phyloP scores from a whole-genome alignment of 139 green algal species.

The Chlorella sp. region DNA sequence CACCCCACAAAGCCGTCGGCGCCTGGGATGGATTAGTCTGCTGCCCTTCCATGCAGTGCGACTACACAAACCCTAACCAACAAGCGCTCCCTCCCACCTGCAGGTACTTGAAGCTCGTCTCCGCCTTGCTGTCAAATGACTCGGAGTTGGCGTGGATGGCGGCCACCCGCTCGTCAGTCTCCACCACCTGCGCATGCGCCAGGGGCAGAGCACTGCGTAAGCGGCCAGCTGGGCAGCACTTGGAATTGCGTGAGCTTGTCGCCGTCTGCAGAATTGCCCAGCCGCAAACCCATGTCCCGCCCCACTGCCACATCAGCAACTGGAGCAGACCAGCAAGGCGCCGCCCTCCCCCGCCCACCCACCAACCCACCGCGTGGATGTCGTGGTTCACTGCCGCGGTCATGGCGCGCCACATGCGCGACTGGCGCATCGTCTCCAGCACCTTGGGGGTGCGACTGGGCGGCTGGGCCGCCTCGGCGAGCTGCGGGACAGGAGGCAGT shows the following conservation, averaged over 20 bases:
- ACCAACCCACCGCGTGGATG: conserved; percentile 12
- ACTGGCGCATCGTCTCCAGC: conserved; percentile 25
- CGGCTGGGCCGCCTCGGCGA: too few species aligned
- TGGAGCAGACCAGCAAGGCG: neutral
- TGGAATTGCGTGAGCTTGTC: too few species aligned
- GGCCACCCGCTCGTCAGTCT: neutral
- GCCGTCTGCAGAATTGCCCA: neutral
- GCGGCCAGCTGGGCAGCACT: too few species aligned
- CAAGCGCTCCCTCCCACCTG: conserved; percentile 45
- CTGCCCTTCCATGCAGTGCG: too few species aligned
- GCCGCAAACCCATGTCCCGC: neutral
- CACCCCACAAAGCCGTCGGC: too few species aligned
- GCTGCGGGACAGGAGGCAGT: too few species aligned
- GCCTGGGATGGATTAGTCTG: too few species aligned
- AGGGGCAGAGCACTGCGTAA: too few species aligned
- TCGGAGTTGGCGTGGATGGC: conserved; percentile 70
- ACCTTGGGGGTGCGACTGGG: conserved; percentile 19
- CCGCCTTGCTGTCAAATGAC: conserved; percentile 74
- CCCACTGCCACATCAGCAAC: neutral
- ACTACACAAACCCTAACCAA: too few species aligned
- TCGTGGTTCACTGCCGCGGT: neutral
- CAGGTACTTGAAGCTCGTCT: conserved; percentile 75
- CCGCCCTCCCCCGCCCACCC: neutral
- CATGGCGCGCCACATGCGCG: conserved; percentile 7
- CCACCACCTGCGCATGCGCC: neutral